A percentile compares a stretch with the other conserved stretches of the same genome.
Conservation (phyloP, 2,329 filamentous ascomycete genomes). For the Coniella lustricola region DNA sequence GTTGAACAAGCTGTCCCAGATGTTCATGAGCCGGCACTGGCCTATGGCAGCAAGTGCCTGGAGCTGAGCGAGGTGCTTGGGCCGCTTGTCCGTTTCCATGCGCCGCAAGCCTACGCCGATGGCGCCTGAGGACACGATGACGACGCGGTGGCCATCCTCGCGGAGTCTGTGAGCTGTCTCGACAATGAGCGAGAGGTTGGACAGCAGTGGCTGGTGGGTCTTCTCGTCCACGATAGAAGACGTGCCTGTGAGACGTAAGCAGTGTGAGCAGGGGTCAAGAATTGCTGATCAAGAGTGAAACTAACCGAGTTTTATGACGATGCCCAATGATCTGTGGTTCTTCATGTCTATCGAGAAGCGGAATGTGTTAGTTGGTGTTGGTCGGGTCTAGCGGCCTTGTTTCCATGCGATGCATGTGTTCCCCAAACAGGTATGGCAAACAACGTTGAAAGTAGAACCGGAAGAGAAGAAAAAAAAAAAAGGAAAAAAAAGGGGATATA, state of each 20-base stretch:
- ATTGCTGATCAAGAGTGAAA: neutral
- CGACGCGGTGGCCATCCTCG: slow-evolving; percentile 86
- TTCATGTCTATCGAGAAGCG: slow-evolving; percentile 50
- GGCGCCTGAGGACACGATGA: slow-evolving; percentile 94
- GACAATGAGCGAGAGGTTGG: slow-evolving; percentile 85
- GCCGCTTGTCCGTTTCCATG: slow-evolving; percentile 81
- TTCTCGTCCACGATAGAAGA: slow-evolving; percentile 98
- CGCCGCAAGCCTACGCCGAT: slow-evolving; percentile 88
- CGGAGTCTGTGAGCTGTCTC: slow-evolving; percentile 84
- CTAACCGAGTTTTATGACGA: slow-evolving; percentile 85
- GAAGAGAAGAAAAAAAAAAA: too few relatives aligned
- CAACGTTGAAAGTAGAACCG: too few relatives aligned
- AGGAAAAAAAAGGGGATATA: too few relatives aligned
- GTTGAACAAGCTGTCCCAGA: slow-evolving; percentile 89
- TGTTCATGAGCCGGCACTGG: slow-evolving; percentile 86
- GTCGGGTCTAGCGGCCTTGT: too few relatives aligned
- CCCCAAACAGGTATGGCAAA: too few relatives aligned
- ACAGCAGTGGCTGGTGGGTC: slow-evolving; percentile 87
- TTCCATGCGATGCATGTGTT: too few relatives aligned
- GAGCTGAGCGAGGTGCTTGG: slow-evolving; percentile 82
- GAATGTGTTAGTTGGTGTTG: slow-evolving; percentile 14
- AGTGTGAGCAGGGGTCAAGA: neutral
- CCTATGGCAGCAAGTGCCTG: slow-evolving; percentile 93
- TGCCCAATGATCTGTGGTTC: slow-evolving; percentile 57
- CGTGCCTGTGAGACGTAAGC: slow-evolving; percentile 56